Percentiles rank a stretch among this genome's conserved stretches.
phyloP scores from a whole-genome alignment of 139 green algal genomes.

The Asterochloris erici region DNA sequence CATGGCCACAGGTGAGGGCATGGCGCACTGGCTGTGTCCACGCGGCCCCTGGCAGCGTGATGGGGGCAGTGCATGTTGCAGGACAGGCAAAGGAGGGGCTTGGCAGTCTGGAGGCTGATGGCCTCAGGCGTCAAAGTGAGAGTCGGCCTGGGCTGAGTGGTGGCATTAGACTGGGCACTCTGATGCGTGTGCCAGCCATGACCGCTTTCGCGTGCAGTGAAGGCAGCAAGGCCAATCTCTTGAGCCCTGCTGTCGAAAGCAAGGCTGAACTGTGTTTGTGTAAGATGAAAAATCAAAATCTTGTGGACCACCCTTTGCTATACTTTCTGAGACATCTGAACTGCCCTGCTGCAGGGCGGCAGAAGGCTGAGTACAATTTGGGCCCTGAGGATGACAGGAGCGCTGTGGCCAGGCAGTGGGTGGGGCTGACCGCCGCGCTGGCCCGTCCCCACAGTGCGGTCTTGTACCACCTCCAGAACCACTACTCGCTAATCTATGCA shows the following conservation, averaged over 20 bases:
- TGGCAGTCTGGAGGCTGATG: neutral
- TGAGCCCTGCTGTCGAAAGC: too few relatives aligned
- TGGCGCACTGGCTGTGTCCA: neutral
- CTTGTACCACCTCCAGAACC: constrained; percentile 31
- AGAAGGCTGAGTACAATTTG: neutral
- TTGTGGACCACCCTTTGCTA: neutral
- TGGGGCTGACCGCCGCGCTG: neutral
- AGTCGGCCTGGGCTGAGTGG: too few relatives aligned
- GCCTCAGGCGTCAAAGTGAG: too few relatives aligned
- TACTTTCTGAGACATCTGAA: neutral
- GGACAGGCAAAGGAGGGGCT: neutral
- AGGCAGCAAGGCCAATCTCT: too few relatives aligned
- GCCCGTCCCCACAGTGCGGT: neutral
- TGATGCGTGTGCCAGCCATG: too few relatives aligned
- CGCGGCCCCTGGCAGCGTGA: neutral
- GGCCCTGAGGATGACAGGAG: neutral
- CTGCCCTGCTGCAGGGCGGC: neutral
- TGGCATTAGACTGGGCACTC: too few relatives aligned
- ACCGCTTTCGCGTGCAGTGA: too few relatives aligned
- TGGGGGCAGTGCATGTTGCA: neutral
- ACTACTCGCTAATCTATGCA: constrained; percentile 30
- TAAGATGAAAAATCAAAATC: neutral
- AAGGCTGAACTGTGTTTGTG: neutral
- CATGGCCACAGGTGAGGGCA: constrained; percentile 10
- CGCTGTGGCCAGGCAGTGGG: constrained; percentile 1